Evolutionary conservation across 352 stramenopile genomes (phyloP).

Genomic region (Pythium phragmitis): DNA sequence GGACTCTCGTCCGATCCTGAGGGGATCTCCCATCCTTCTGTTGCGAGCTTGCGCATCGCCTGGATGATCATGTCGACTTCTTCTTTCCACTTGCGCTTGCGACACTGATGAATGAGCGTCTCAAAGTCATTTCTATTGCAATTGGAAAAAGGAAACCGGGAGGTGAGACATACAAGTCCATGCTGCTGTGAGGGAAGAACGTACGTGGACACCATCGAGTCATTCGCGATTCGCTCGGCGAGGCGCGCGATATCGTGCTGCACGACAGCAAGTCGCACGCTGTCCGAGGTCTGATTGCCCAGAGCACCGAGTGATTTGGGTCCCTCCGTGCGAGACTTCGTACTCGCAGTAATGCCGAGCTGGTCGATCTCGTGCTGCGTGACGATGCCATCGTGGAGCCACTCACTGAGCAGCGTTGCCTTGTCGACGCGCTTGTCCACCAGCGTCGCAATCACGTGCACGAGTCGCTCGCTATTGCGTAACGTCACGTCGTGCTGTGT

Average conservation of each 20-base stretch:
- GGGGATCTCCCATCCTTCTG: conserved; percentile 37
- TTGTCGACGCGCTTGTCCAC: conserved; percentile 33
- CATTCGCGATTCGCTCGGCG: conserved; percentile 43
- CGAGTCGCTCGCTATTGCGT: conserved; percentile 44
- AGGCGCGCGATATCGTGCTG: conserved; percentile 70
- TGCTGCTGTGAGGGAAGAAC: conserved; percentile 7
- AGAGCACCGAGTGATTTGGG: conserved; percentile 56
- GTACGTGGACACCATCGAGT: conserved; percentile 59
- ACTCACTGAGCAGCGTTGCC: conserved; percentile 36
- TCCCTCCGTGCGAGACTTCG: conserved; percentile 12
- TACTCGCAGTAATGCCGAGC: conserved; percentile 2
- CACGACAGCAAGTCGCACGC: conserved; percentile 61
- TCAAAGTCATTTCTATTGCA: conserved; percentile 69
- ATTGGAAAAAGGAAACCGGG: neutral
- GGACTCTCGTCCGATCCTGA: conserved; percentile 1
- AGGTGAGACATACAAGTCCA: neutral
- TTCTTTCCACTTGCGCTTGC: conserved; percentile 82
- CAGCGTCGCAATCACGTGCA: conserved; percentile 42
- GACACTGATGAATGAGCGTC: conserved; percentile 79
- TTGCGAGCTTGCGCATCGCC: conserved; percentile 48
- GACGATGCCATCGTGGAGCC: conserved; percentile 36
- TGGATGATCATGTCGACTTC: conserved; percentile 59
- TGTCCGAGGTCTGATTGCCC: conserved; percentile 61
- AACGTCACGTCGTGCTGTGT: conserved; percentile 33
- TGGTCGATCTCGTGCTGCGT: conserved; percentile 35